Percentiles rank a stretch among this genome's conserved stretches.
phyloP scores from a whole-genome alignment of 768 basidiomycete genomes.

The Clavaria fumosa region DNA sequence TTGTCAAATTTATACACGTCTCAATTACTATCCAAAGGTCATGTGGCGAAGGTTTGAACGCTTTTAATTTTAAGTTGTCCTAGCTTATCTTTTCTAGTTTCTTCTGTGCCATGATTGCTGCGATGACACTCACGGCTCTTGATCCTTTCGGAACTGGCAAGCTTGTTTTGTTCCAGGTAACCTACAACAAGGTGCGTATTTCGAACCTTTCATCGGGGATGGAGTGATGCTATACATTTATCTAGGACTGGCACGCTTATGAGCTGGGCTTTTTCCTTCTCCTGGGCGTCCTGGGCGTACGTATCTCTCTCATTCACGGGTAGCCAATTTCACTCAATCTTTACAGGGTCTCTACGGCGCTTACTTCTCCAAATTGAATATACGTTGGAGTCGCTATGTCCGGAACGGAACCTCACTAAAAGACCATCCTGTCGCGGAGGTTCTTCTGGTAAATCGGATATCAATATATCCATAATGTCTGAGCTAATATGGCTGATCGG shows the following conservation, averaged over 20 bases:
- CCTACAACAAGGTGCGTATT: slow-evolving; percentile 56
- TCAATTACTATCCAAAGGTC: no score
- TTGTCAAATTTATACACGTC: slow-evolving; percentile 2
- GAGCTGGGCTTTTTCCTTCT: slow-evolving; percentile 77
- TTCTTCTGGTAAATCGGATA: slow-evolving; percentile 46
- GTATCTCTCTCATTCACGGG: slow-evolving; percentile 13
- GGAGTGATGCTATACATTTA: slow-evolving; percentile 1
- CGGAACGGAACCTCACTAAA: slow-evolving; percentile 73
- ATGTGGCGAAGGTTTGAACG: slow-evolving; percentile 81
- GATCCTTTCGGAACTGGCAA: slow-evolving; percentile 95
- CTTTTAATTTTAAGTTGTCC: slow-evolving; percentile 16
- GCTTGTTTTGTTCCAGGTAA: slow-evolving; percentile 82
- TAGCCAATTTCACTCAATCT: slow-evolving; percentile 6
- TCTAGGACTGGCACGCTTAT: slow-evolving; percentile 82
- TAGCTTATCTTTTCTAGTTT: slow-evolving; percentile 40
- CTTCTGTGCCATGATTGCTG: slow-evolving; percentile 96
- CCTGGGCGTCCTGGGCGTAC: slow-evolving; percentile 79
- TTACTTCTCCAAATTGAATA: slow-evolving; percentile 82
- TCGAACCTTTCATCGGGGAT: not conserved
- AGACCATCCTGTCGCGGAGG: slow-evolving; percentile 68
- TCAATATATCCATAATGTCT: no score
- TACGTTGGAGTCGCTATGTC: slow-evolving; percentile 73
- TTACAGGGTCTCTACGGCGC: slow-evolving; percentile 84
- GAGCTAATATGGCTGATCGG: no score
- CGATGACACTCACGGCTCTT: slow-evolving; percentile 81